Conservation (phyloP, 768 basidiomycete genomes). For the Tylopilus plumbeoviolaceoides region DNA sequence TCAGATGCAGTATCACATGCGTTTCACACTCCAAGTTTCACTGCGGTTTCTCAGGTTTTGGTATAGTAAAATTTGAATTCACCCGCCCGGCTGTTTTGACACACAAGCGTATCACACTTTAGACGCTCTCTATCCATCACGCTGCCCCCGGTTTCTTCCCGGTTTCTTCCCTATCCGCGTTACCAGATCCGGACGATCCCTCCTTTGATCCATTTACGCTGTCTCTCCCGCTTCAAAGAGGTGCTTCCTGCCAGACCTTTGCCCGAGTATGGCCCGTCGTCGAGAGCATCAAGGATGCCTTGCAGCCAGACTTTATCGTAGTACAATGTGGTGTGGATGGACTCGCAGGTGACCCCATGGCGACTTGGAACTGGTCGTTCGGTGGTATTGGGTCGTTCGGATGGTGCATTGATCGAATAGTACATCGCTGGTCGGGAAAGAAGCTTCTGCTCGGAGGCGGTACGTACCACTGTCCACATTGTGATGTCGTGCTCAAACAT, state of each 20-base stretch:
- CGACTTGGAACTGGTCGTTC: conserved; percentile 68
- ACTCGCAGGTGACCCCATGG: conserved; percentile 79
- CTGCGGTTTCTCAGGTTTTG: conserved; percentile 41
- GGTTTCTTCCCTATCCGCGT: conserved; percentile 43
- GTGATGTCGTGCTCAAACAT: conserved; percentile 3
- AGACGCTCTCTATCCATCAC: conserved; percentile 87
- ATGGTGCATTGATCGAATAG: conserved; percentile 56
- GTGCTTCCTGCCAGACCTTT: conserved; percentile 64
- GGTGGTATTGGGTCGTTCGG: conserved; percentile 58
- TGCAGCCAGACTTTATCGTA: conserved; percentile 73
- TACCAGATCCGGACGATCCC: conserved; percentile 38
- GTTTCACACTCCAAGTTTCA: conserved; percentile 44
- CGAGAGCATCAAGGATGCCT: conserved; percentile 55
- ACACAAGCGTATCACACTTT: background rate
- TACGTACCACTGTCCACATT: conserved; percentile 21
- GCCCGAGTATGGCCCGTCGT: conserved; percentile 59
- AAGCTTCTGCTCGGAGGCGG: conserved; percentile 78
- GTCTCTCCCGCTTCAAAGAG: conserved; percentile 74
- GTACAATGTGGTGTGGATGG: conserved; percentile 88
- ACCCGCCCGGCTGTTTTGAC: background rate
- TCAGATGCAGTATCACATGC: conserved; percentile 84
- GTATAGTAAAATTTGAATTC: conserved; percentile 29
- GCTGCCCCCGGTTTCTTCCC: conserved; percentile 84
- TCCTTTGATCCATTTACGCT: conserved; percentile 60
- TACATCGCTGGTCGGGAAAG: conserved; percentile 54